Evolutionary conservation across 352 stramenopile genomes (phyloP).

Genomic region (Aphanomyces cochlioides): DNA sequence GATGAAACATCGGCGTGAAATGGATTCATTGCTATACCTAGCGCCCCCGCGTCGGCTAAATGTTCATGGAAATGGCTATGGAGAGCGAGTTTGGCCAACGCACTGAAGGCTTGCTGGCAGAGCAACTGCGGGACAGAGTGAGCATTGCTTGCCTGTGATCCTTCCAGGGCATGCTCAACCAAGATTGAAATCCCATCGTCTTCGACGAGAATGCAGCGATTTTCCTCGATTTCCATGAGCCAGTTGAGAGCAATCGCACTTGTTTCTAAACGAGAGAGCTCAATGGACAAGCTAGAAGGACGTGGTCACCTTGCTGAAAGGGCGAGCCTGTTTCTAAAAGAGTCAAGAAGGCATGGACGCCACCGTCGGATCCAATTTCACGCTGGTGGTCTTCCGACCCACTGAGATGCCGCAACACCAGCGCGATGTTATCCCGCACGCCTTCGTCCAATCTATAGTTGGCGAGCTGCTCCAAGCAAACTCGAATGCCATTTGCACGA

Average conservation of each 20-base stretch:
- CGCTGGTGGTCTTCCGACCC: conserved; percentile 25
- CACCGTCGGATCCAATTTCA: conserved; percentile 22
- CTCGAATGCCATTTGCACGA: conserved; percentile 6
- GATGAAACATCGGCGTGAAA: background rate
- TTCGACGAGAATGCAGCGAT: conserved; percentile 12
- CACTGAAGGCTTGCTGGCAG: conserved; percentile 25
- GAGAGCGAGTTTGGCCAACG: conserved; percentile 20
- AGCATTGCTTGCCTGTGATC: background rate
- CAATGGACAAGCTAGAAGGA: background rate
- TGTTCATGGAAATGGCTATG: conserved; percentile 14
- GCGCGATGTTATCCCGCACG: conserved; percentile 12
- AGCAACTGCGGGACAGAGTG: conserved; percentile 10
- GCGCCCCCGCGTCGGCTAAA: conserved; percentile 12
- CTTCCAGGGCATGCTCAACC: background rate
- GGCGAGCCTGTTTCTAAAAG: conserved; percentile 13
- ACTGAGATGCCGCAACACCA: conserved; percentile 14
- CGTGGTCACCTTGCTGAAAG: conserved; percentile 7
- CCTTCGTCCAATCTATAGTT: conserved; percentile 1
- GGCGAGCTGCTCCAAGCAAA: conserved; percentile 23
- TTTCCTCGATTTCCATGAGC: conserved; percentile 27
- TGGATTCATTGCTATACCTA: background rate
- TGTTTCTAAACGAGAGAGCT: conserved; percentile 5
- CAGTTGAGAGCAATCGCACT: conserved; percentile 26
- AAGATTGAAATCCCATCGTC: conserved; percentile 20
- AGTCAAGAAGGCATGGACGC: conserved; percentile 22